These are phyloP conservation scores for Eleusine indica DNA, from an alignment of 176 grass and related monocot genomes.

Conservation along the genomic window DNA sequence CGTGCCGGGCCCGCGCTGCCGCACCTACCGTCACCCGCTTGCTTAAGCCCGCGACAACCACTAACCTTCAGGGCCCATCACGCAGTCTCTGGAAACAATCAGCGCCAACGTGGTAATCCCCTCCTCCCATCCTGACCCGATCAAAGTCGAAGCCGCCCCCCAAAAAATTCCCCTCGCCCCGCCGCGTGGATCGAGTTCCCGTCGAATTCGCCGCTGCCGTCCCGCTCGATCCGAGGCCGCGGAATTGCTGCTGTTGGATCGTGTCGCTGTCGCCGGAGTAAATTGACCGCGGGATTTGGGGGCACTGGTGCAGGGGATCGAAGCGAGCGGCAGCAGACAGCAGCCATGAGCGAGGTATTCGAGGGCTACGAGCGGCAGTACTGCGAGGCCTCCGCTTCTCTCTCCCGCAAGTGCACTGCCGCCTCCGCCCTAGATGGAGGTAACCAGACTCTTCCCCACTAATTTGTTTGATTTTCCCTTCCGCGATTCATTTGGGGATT, in stretches of 20 bases:
- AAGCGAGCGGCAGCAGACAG: conserved; percentile 22
- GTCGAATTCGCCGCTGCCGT: not conserved
- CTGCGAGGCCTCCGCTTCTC: conserved; percentile 81
- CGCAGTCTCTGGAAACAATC: not conserved
- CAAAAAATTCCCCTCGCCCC: not conserved
- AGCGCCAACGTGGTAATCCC: too few species aligned
- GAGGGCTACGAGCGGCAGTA: conserved; percentile 94
- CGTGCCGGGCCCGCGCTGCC: not conserved
- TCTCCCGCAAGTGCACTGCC: conserved; percentile 71
- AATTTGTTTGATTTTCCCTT: not conserved
- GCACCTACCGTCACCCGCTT: conserved; percentile 1
- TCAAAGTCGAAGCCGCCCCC: conserved; percentile 19
- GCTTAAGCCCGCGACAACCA: conserved; percentile 5
- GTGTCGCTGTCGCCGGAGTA: not conserved
- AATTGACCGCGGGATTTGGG: not conserved
- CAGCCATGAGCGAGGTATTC: conserved; percentile 87
- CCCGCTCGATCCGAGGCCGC: conserved; percentile 31
- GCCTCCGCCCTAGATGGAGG: conserved; percentile 79
- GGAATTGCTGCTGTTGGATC: not conserved
- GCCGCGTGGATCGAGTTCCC: not conserved
- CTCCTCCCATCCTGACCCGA: too few species aligned
- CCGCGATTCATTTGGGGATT: not conserved
- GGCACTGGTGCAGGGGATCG: conserved; percentile 19
- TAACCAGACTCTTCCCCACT: not conserved
- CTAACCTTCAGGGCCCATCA: not conserved